Percentiles rank a stretch among this genome's conserved stretches.
phyloP scores from a whole-genome alignment of 805 yeast species.

The Candida railenensis region DNA sequence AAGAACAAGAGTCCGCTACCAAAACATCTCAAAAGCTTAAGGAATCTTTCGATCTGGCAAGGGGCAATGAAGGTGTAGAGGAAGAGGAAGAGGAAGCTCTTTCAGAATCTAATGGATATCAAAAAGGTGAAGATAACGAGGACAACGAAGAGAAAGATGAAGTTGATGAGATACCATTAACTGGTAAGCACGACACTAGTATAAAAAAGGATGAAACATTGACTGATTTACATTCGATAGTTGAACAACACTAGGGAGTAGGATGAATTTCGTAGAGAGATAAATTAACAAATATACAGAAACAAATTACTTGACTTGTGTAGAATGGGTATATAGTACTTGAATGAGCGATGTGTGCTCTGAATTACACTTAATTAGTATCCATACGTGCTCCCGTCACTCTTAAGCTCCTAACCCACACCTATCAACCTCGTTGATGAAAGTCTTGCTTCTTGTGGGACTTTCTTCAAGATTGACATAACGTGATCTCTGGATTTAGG shows the following conservation, averaged over 20 bases:
- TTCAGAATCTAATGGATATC: background rate
- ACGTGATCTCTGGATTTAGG: too few species aligned
- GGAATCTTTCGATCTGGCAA: conserved; percentile 4
- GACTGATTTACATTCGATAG: conserved; percentile 49
- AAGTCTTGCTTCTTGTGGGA: too few species aligned
- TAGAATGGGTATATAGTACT: too few species aligned
- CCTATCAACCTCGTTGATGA: too few species aligned
- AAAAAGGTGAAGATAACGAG: background rate
- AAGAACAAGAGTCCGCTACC: conserved; percentile 2
- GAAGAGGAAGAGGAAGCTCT: conserved; percentile 4
- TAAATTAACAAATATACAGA: background rate
- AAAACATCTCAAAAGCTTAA: background rate
- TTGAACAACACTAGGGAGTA: conserved; percentile 7
- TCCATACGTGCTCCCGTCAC: too few species aligned
- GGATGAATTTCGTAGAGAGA: too few species aligned
- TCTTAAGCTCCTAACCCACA: too few species aligned
- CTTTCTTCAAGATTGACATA: too few species aligned
- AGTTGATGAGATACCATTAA: conserved; percentile 8
- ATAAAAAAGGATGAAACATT: conserved; percentile 50
- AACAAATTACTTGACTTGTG: too few species aligned
- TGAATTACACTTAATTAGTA: too few species aligned
- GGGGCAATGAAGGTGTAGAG: background rate
- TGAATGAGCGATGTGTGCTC: too few species aligned
- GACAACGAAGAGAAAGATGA: conserved; percentile 17
- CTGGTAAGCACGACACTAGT: conserved; percentile 12